Evolutionary conservation across 2,329 filamentous ascomycete genomes (phyloP), one percentile per base, ranked within the genome.

Genomic region (Alternaria solani): DNA sequence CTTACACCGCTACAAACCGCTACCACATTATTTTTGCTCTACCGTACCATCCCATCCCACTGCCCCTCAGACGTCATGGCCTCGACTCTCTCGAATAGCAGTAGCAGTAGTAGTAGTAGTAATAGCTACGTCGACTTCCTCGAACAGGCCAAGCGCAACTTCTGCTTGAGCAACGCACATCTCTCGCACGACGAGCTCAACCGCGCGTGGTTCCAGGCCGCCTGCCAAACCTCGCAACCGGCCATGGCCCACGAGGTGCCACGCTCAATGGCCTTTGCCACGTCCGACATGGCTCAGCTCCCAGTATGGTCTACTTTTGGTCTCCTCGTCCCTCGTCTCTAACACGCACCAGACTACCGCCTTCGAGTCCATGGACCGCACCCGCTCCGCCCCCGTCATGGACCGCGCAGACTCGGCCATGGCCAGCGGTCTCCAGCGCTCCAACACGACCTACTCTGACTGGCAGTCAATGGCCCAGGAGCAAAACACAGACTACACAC

Each of bases 181-280:
- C 73, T 79, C 44, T 65, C 77, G 42, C 74, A 78, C 39, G 67
- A 76, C 36, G 65, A 78, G 57, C 75, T 73, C 57, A 72, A 77
- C 44, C 59, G 66, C n/a, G 72, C 72, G 49, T 80, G 78, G 79
- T 61, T 63, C 25, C 69, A 75, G 47, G 65, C 75, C 36, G 64
- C 66, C 51, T 67, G 60, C 66, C 57, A 64, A 57, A 38, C 51
- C 34, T 46, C 64, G 46, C 66, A 68, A 47, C 57, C 66, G 36
- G 67, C 71, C 36, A 68, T 67, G 55, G 68, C 66, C 47, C 61
- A 72, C 34, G 70, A 78, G 49, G 69, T 70, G 48, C 77, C 77
- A 54, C 74, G 77, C 44, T 73, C 74, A 52, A 74, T 79, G 73
- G 66, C 75, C 48, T 72, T 57, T 48, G 59, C 57, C 55, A 48